phyloP scores from a whole-genome alignment of 192 early-diverging fungal genomes.

The Entomortierella parvispora region DNA sequence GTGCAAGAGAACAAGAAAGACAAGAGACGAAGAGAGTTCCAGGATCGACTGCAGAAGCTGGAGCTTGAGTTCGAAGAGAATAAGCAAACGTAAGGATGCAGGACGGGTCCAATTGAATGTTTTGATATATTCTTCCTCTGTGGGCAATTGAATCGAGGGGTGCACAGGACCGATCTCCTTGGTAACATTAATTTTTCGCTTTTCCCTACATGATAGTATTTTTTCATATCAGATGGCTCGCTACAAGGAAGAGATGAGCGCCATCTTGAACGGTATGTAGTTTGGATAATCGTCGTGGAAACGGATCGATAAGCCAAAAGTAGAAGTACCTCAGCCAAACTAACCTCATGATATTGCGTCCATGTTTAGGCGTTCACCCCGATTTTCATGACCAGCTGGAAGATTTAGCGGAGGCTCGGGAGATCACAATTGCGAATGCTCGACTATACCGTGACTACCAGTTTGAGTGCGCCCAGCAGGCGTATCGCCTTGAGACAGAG shows the following conservation, averaged over 20 bases:
- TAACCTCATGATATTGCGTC: too few species aligned
- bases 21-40: constrained; percentile 62
- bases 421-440: constrained; percentile 62
- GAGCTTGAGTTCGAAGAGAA: constrained; percentile 68
- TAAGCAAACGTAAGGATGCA: constrained; percentile 65
- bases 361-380: constrained; percentile 72
- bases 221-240: constrained; percentile 41
- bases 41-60: constrained; percentile 65
- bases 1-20: constrained; percentile 62
- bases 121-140: too few species aligned
- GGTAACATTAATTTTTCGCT: too few species aligned
- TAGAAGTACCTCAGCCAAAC: too few species aligned
- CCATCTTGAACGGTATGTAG: constrained; percentile 45
- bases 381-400: constrained; percentile 73
- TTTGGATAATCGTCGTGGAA: too few species aligned
- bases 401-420: constrained; percentile 66
- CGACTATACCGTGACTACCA: constrained; percentile 77
- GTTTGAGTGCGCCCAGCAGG: constrained; percentile 71
- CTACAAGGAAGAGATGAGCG: constrained; percentile 55
- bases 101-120: neutral
- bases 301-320: neutral
- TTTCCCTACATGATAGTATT: constrained; percentile 37
- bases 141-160: too few species aligned
- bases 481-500: constrained; percentile 68
- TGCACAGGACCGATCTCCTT: too few species aligned